Conservation (phyloP, 2,329 filamentous ascomycete genomes). For the Talaromyces amestolkiae region DNA sequence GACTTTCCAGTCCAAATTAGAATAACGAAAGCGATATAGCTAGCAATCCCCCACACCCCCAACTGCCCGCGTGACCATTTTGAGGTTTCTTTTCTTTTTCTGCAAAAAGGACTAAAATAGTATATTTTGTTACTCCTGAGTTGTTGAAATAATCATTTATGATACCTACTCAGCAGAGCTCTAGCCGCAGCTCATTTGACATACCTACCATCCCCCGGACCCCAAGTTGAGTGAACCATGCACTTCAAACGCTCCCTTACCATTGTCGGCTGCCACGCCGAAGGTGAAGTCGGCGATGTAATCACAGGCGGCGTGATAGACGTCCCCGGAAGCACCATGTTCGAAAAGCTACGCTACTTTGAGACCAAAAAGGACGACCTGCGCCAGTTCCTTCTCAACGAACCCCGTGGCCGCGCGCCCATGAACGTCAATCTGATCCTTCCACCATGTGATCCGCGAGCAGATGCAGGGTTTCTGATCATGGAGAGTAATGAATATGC, state of each 20-base stretch:
- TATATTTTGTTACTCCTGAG: neutral
- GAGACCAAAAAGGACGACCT: conserved; percentile 40
- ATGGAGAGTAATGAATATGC: conserved; percentile 50
- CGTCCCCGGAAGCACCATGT: conserved; percentile 45
- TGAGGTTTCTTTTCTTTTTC: neutral
- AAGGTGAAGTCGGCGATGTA: conserved; percentile 49
- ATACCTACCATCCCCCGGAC: neutral
- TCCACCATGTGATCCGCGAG: conserved; percentile 44
- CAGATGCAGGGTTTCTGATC: conserved; percentile 48
- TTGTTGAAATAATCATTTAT: neutral
- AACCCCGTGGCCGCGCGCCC: conserved; percentile 46
- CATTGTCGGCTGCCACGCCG: conserved; percentile 28
- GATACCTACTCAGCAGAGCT: neutral
- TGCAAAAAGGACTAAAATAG: neutral
- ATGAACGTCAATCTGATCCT: conserved; percentile 45
- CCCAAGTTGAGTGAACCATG: conserved; percentile 1
- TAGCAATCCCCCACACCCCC: neutral
- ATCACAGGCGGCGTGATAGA: conserved; percentile 50
- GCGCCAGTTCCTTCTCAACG: conserved; percentile 46
- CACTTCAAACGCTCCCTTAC: conserved; percentile 17
- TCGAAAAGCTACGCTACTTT: conserved; percentile 49
- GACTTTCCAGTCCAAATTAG: neutral
- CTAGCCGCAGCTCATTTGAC: neutral
- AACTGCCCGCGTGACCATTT: conserved; percentile 1
- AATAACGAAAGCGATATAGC: neutral